Evolutionary conservation across 2,329 filamentous ascomycete genomes (phyloP), one percentile per base, ranked within the genome.

Genomic region (Pseudogymnoascus sp.): DNA sequence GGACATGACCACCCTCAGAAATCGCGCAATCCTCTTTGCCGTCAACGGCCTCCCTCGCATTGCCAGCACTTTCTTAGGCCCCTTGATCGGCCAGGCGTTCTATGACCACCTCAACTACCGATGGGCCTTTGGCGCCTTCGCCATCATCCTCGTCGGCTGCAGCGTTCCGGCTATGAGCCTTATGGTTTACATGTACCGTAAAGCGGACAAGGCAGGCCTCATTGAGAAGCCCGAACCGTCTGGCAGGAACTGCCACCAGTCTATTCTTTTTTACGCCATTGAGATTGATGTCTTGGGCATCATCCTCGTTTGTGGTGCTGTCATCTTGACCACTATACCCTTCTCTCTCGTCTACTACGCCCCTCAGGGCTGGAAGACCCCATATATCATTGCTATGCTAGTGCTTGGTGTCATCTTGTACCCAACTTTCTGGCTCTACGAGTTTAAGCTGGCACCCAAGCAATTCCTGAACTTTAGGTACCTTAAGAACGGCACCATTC

Each of bases 381-480:
- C 66, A 59, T 56, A 56, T 33, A 56, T 3, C 79, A 81, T 17
- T 80, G 81, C 60, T 88, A 88, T 71, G 81, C 82, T 17, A 77
- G 78, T 23, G 78, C 77, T n/a, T 83, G 81, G 82, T 31, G 46
- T 56, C 46, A 26, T 56, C 46, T 26, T 56, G 2, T 56, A 56
- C n/a, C 46, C 26, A 13, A 9, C 46, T 19, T 56, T 33, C 46
- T 56, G 46, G 46, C 13, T 56, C 1, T 85, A 81, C 77, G 85
- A 88, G 70, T 78, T 72, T 21, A 84, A 76, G 35, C 74, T 83
- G 63, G 82, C 85, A 0, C 79, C 78, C 0, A 78, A 81, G 26
- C 81, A 80, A 15, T 81, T 87, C 68, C 75, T 88, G 13, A 82
- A 79, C 0, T 82, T 77, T 69, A 70, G 75, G 60, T 72, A 84